Base-by-base conservation (phyloP, 257 asterid species). In the Solanum pennellii region DNA sequence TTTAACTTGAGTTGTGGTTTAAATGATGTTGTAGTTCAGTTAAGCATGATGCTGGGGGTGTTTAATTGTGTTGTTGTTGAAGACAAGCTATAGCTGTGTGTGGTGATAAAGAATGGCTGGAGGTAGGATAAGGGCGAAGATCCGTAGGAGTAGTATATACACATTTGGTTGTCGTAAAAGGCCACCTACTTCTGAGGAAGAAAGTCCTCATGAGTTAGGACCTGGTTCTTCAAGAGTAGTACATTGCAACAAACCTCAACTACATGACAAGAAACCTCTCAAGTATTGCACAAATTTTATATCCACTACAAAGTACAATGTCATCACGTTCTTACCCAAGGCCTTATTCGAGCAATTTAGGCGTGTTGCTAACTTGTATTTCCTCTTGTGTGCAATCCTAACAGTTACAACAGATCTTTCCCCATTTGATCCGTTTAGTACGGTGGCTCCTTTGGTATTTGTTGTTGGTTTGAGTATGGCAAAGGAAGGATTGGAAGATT, bases 391-490 rank as follows among this genome's bases (percentile, higher is more conserved):
- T 27, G 98, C 99, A 31, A 92, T 91, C 88, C 92, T 97, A 80
- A 95, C 99, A 4, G 91, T 97, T 47, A 94, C 98, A 83, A 98
- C 98, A 3, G 93, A 82, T 52, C 85, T 97, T 45, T 87, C 99
- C 13, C 99, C 99, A 2, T 94, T 97, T 90, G 89, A 93, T 25
- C 92, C 96, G 71, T 71, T 93, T 72, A 97, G 99, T 87, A 95
- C 94, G 93, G 93, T 94, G 68, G 98, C 98, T 88, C 99, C 99
- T 12, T 88, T 97, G 88, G 94, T 90, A 27, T 94, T 97, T 90
- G 99, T 97, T 74, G 98, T 97, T 91, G 99, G 99, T 3, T 88
- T 95, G 95, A 97, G 99, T 89, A 97, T 97, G 99, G 98, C 97
- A 7, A 97, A 97, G 88, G 98, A 97, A 91, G 99, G 96, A 33